Evolutionary conservation across 495 filamentous ascomycete species (phyloP).

Genomic region (Podospora conica): DNA sequence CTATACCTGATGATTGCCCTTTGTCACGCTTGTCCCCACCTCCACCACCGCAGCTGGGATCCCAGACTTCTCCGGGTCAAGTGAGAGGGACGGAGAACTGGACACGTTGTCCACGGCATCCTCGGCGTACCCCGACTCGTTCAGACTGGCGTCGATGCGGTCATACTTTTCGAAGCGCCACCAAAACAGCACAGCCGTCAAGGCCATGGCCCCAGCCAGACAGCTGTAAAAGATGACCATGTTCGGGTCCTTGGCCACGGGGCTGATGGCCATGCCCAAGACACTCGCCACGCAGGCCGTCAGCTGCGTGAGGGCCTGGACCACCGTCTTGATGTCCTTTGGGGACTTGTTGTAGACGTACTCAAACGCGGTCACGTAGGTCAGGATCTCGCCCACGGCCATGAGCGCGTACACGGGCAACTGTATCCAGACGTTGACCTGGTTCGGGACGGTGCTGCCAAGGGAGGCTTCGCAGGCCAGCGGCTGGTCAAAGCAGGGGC

Average conservation of each 20-base stretch:
- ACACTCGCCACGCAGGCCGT: slow-evolving; percentile 36
- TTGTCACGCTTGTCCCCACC: not conserved
- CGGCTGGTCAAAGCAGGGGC: slow-evolving; percentile 48
- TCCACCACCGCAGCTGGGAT: not conserved
- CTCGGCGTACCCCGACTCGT: not conserved
- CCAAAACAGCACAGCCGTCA: slow-evolving; percentile 28
- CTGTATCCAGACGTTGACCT: slow-evolving; percentile 36
- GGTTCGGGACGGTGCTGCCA: slow-evolving; percentile 27
- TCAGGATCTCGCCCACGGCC: slow-evolving; percentile 40
- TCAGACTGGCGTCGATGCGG: not conserved
- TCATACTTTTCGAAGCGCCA: slow-evolving; percentile 27
- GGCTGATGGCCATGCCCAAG: slow-evolving; percentile 39
- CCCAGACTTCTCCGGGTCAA: not conserved
- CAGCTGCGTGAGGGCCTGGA: slow-evolving; percentile 38
- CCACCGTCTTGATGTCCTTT: slow-evolving; percentile 24
- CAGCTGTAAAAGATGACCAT: slow-evolving; percentile 43
- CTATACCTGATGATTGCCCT: not conserved
- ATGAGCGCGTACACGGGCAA: slow-evolving; percentile 35
- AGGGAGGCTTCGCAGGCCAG: slow-evolving; percentile 27
- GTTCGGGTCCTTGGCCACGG: slow-evolving; percentile 37
- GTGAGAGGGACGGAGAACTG: not conserved
- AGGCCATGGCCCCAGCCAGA: slow-evolving; percentile 30
- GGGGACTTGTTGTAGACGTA: slow-evolving; percentile 49
- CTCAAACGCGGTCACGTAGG: slow-evolving; percentile 38
- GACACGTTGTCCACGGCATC: not conserved